Evolutionary conservation across 78 protist species (phyloP).

Genomic region (Chrysochromulina parva): DNA sequence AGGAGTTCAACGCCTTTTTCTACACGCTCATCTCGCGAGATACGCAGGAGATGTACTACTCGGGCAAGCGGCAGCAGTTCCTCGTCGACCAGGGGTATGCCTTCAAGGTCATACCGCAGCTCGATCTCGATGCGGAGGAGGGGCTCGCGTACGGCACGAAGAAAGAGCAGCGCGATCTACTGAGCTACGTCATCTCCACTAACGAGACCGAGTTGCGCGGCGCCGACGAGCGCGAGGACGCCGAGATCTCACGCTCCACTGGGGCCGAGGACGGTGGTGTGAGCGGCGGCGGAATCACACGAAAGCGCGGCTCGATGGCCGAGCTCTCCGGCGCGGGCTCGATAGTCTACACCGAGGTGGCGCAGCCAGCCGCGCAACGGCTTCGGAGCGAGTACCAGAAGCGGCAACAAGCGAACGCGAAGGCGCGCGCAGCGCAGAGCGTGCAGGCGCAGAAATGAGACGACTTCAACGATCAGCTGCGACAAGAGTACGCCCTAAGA

Average conservation of each 20-base stretch:
- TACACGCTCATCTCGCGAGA: slow-evolving; percentile 82
- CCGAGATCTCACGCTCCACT: neutral
- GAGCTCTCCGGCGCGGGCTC: neutral
- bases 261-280: neutral
- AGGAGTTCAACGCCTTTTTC: slow-evolving; percentile 92
- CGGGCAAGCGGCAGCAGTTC: slow-evolving; percentile 95
- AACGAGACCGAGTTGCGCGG: neutral
- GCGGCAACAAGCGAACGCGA: too few relatives aligned
- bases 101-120: slow-evolving; percentile 45
- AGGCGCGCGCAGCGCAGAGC: too few relatives aligned
- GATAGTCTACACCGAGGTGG: neutral
- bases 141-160: neutral
- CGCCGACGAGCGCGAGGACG: neutral
- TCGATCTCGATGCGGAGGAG: neutral
- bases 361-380: neutral
- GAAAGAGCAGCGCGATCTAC: neutral
- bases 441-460: too few relatives aligned
- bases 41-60: slow-evolving; percentile 84
- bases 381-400: too few relatives aligned
- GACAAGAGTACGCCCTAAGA: too few relatives aligned
- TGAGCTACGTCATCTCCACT: neutral
- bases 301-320: neutral
- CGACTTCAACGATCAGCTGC: too few relatives aligned
- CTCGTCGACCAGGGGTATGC: slow-evolving; percentile 95
- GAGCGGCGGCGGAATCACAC: neutral